Conservation (phyloP, 163 green algal species). For the Scenedesmus sp. region DNA sequence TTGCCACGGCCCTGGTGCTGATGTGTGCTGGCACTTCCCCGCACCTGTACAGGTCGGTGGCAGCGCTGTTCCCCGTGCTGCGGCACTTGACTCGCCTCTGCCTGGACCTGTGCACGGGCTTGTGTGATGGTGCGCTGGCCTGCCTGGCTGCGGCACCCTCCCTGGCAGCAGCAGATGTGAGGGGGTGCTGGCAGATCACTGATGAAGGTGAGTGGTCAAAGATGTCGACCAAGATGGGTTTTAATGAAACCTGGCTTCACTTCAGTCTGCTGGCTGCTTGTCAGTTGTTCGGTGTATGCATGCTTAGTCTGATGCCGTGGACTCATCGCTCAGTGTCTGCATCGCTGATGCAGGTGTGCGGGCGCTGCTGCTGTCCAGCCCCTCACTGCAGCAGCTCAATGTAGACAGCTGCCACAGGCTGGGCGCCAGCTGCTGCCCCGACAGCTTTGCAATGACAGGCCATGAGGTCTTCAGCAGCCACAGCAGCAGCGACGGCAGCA, state of each 20-base stretch:
- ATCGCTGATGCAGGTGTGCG: slow-evolving; percentile 21
- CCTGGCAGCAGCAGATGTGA: background rate
- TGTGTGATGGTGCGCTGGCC: slow-evolving; percentile 3
- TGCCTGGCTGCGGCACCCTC: background rate
- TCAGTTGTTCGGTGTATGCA: background rate
- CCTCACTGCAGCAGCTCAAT: slow-evolving; percentile 37
- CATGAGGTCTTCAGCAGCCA: background rate
- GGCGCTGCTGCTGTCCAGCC: slow-evolving; percentile 9
- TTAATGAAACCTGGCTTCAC: no score
- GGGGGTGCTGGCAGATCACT: slow-evolving; percentile 37
- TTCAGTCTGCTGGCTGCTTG: background rate
- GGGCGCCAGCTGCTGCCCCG: slow-evolving; percentile 17
- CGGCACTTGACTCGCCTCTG: background rate
- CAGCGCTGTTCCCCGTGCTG: background rate
- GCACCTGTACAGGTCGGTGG: background rate
- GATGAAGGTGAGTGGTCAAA: slow-evolving; percentile 1
- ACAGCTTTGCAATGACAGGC: background rate
- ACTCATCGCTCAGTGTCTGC: background rate
- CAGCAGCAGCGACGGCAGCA: background rate
- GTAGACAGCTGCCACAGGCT: slow-evolving; percentile 49
- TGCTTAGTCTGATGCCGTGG: background rate
- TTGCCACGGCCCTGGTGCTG: no score
- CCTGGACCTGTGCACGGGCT: background rate
- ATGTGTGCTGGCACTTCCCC: no score
- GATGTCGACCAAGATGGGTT: background rate